Conservation (phyloP, 1,139 yeast species). For the Suhomyces bolitotheri region DNA sequence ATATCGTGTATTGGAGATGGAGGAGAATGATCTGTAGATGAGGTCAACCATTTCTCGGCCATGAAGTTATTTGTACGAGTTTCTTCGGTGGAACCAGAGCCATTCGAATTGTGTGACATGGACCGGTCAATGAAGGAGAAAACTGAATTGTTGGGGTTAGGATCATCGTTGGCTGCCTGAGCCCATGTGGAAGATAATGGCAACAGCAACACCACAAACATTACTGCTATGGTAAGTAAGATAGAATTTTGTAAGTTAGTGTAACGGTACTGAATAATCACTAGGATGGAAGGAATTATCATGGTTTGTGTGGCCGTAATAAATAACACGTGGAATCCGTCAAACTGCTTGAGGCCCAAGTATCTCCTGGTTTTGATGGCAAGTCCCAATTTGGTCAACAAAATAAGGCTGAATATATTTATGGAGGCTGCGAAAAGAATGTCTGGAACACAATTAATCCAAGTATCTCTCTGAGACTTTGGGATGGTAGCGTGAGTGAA, state of each 20-base stretch:
- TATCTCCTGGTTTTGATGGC: conserved; percentile 73
- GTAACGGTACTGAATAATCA: conserved; percentile 50
- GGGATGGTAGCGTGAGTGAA: conserved; percentile 7
- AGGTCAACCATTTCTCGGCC: background rate
- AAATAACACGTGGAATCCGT: conserved; percentile 73
- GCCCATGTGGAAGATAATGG: conserved; percentile 94
- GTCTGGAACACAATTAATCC: conserved; percentile 51
- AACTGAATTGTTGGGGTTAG: conserved; percentile 24
- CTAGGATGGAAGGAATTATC: conserved; percentile 70
- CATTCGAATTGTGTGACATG: conserved; percentile 6
- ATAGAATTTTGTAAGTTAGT: conserved; percentile 16
- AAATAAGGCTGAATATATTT: conserved; percentile 57
- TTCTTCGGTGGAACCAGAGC: conserved; percentile 11
- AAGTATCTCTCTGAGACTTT: conserved; percentile 5
- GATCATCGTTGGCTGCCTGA: conserved; percentile 50
- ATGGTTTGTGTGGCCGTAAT: conserved; percentile 85
- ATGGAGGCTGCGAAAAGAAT: conserved; percentile 72
- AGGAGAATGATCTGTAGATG: background rate
- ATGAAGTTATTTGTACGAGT: background rate
- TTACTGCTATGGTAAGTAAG: conserved; percentile 25
- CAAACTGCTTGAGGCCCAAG: conserved; percentile 80
- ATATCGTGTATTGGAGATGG: background rate
- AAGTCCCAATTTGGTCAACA: conserved; percentile 58
- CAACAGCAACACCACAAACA: conserved; percentile 57
- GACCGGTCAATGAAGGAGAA: conserved; percentile 23